A percentile compares a stretch with the other conserved stretches of the same genome.
Conservation (phyloP, 2,329 filamentous ascomycete genomes). For the Pseudopithomyces chartarum region DNA sequence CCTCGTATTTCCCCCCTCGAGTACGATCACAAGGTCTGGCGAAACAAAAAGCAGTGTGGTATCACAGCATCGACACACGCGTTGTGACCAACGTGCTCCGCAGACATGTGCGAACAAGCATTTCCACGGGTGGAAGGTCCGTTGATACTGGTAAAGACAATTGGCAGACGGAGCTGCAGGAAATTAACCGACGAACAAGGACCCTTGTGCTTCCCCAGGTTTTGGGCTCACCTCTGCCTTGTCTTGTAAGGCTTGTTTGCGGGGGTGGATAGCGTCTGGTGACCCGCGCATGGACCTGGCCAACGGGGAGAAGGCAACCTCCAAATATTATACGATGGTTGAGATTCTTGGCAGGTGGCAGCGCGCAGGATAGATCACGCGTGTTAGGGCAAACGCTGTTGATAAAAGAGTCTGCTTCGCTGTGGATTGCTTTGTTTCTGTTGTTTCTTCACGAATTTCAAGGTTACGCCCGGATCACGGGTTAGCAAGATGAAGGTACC, state of each 20-base stretch:
- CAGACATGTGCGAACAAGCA: constrained; percentile 2
- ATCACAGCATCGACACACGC: background rate
- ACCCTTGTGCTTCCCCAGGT: constrained; percentile 30
- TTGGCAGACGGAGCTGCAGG: constrained; percentile 13
- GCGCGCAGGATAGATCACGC: constrained; percentile 29
- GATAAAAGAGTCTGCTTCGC: constrained; percentile 13
- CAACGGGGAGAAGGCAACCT: background rate
- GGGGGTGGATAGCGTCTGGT: constrained; percentile 21
- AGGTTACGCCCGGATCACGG: constrained; percentile 11
- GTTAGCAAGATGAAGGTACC: constrained; percentile 38
- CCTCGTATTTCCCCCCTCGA: background rate
- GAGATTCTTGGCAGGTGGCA: constrained; percentile 9
- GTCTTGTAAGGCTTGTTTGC: constrained; percentile 27
- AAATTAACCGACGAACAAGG: constrained; percentile 12
- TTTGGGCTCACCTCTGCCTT: constrained; percentile 14
- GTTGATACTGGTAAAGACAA: background rate
- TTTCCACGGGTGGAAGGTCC: constrained; percentile 1
- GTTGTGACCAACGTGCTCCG: background rate
- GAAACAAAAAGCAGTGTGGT: background rate
- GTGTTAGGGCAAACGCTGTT: constrained; percentile 12
- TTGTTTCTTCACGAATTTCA: background rate
- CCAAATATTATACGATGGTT: constrained; percentile 13
- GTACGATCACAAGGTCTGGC: background rate
- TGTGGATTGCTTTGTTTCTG: constrained; percentile 1
- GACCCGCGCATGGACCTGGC: constrained; percentile 11